Percentiles rank a stretch among this genome's conserved stretches.
Conservation (phyloP, 108 stramenopile genomes). For the Ochromonas danica region DNA sequence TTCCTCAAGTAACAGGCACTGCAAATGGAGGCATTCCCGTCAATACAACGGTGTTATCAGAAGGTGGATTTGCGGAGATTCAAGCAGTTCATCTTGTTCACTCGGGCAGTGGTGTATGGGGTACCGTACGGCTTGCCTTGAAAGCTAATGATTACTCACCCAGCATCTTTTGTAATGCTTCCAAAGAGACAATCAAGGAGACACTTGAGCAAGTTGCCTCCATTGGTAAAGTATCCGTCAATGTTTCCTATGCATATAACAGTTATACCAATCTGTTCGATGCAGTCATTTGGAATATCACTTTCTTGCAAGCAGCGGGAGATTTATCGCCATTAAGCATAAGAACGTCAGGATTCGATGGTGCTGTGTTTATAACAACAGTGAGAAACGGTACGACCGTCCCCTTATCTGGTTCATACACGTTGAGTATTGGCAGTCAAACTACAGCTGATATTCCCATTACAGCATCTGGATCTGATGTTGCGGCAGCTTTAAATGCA, state of each 20-base stretch:
- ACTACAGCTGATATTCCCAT: not conserved
- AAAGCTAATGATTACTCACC: not conserved
- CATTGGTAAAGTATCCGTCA: conserved; percentile 27
- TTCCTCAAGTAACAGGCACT: not conserved
- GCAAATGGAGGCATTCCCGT: not conserved
- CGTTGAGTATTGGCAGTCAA: not conserved
- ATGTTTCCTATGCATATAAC: not conserved
- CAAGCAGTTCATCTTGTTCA: not conserved
- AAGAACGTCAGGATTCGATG: not conserved
- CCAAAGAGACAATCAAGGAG: not conserved
- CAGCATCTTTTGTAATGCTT: conserved; percentile 3
- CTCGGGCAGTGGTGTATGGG: not conserved
- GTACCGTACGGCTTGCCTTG: conserved; percentile 2
- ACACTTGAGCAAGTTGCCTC: not conserved
- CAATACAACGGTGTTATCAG: not conserved
- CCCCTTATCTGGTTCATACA: not conserved
- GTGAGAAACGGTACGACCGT: not conserved
- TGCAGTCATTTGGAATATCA: conserved; percentile 27
- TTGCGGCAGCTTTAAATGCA: conserved; percentile 19
- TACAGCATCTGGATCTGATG: not conserved
- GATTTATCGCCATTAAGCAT: not conserved
- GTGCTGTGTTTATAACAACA: not conserved
- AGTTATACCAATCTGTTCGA: too few species aligned
- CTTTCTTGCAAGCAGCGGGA: conserved; percentile 13
- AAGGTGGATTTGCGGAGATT: conserved; percentile 21